Conservation (phyloP, 805 yeast species). For the Candida maesae region DNA sequence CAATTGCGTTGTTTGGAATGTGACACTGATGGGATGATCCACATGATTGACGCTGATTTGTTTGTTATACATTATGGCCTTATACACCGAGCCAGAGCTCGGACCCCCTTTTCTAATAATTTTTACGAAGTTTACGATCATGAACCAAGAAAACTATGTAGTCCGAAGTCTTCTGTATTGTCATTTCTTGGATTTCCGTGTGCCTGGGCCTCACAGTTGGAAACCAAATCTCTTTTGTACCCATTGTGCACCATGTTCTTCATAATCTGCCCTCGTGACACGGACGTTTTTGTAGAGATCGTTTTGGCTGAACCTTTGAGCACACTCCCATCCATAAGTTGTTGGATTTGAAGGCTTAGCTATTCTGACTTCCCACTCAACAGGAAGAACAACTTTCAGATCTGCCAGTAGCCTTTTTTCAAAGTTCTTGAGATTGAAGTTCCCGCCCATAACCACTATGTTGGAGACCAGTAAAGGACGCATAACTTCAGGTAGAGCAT, state of each 20-base stretch:
- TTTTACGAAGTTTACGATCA: neutral
- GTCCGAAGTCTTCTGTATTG: too few relatives aligned
- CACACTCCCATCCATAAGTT: conserved; percentile 58
- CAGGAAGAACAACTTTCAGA: conserved; percentile 63
- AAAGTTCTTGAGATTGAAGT: conserved; percentile 66
- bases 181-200: too few relatives aligned
- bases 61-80: too few relatives aligned
- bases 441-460: conserved; percentile 80
- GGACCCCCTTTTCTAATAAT: too few relatives aligned
- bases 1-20: conserved; percentile 32
- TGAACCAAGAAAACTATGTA: too few relatives aligned
- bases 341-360: conserved; percentile 35
- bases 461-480: conserved; percentile 78
- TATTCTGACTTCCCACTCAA: conserved; percentile 62
- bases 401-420: conserved; percentile 56
- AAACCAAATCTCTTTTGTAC: conserved; percentile 40
- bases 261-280: conserved; percentile 75
- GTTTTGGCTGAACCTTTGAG: conserved; percentile 32
- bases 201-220: conserved; percentile 29
- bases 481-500: conserved; percentile 66
- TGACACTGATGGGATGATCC: too few relatives aligned
- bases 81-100: too few relatives aligned
- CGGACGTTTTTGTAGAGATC: conserved; percentile 44
- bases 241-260: conserved; percentile 71
- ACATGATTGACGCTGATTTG: too few relatives aligned